Conservation (phyloP, 208 protist genomes). For the Leishmania arabica region DNA sequence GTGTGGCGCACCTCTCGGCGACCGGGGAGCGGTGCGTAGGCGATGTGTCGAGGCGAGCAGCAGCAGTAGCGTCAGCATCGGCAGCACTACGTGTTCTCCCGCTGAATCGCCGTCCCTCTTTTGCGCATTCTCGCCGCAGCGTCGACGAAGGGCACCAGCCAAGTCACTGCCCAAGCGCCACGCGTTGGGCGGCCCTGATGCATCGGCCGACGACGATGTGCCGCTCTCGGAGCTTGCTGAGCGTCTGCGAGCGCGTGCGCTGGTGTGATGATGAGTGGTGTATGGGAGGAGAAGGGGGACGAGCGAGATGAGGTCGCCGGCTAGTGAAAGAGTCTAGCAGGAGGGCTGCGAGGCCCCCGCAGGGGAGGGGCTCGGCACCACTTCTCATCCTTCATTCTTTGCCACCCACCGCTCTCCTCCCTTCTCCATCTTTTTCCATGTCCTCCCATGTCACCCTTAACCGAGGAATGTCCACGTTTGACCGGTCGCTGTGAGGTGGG, state of each 20-base stretch:
- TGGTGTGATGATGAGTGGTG: not conserved
- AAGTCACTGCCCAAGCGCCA: not conserved
- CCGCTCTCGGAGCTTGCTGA: conserved; percentile 7
- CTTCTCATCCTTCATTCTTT: not conserved
- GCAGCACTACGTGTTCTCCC: not conserved
- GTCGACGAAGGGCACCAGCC: not conserved
- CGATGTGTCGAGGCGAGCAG: not conserved
- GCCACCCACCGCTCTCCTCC: not conserved
- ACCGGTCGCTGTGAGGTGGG: not conserved
- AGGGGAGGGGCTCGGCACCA: not conserved
- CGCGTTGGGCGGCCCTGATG: not conserved
- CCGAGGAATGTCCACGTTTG: not conserved
- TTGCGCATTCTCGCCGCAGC: not conserved
- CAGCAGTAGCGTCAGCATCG: not conserved
- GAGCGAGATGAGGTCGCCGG: not conserved
- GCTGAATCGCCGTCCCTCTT: not conserved
- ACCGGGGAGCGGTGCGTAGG: not conserved
- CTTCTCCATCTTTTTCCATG: not conserved
- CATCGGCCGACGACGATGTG: not conserved
- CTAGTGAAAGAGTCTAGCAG: not conserved
- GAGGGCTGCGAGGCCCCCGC: not conserved
- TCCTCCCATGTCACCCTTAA: not conserved
- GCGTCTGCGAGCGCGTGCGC: not conserved
- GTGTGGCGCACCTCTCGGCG: not conserved
- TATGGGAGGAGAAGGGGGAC: not conserved